Base-by-base conservation (phyloP, 2,329 filamentous ascomycete genomes). In the Colletotrichum cordylinicola region DNA sequence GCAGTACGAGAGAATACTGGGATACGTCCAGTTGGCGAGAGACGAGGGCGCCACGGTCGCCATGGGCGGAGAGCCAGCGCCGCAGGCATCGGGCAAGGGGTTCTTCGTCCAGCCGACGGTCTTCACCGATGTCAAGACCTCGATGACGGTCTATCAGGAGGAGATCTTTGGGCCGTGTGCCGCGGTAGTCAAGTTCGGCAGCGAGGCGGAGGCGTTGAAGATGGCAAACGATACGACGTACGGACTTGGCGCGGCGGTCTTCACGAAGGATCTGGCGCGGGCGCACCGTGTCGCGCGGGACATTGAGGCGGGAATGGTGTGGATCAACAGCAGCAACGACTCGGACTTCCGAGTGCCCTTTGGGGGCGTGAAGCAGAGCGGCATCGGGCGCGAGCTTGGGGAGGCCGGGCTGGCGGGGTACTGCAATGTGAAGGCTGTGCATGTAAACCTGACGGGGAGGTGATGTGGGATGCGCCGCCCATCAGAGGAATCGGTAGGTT, bases 21-120 rank as follows among this genome's bases (percentile, higher is more conserved):
- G 87, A 1, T 95, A 93, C 82, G 90, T 95, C 66, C 88, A 93
- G 74, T 80, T 86, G n/a, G 93, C 92, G 13, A 91, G 92, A 80
- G 86, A 86, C 4, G 90, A 92, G 79, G 93, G 92, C 18, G 91
- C 91, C 1, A 91, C 85, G 1, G 85, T 94, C 10, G 80, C 78
- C 7, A 72, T 80, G 0, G 85, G 85, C 70, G 85, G 85, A 60
- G 92, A 79, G 27, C 74, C 78, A 3, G 76, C 74, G 48, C 37
- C 72, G 4, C 84, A 87, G 37, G 84, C 87, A 2, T 91, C 91
- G 29, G 92, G 91, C 29, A 78, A 62, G 9, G 82, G 82, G 2
- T 83, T 79, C 75, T 83, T 82, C 67, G 77, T 79, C 8, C 77
- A 79, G 27, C 81, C 82, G 1, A 83, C 82, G 1, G 79, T 84